Conservation (phyloP, 2,329 filamentous ascomycete genomes). For the Aspergillus phoenicis region DNA sequence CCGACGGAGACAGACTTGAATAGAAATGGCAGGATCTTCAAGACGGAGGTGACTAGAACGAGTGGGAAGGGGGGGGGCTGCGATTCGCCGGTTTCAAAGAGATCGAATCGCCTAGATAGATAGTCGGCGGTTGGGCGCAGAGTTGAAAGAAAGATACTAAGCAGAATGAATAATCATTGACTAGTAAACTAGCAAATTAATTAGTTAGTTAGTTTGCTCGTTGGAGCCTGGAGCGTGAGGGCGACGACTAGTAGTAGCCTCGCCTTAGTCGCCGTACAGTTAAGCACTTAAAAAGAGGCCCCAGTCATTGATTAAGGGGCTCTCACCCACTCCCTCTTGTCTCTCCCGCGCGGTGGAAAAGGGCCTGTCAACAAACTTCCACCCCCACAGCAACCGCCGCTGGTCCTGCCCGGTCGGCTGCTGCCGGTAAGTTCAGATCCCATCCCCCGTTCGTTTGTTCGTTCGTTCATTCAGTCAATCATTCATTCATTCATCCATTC, state of each 20-base stretch:
- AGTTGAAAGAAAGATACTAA: neutral
- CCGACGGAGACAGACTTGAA: conserved; percentile 15
- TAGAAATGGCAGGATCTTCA: conserved; percentile 27
- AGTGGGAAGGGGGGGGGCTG: neutral
- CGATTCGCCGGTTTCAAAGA: conserved; percentile 10
- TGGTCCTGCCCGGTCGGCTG: conserved; percentile 10
- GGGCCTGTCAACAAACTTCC: conserved; percentile 25
- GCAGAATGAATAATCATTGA: neutral
- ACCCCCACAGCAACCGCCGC: conserved; percentile 30
- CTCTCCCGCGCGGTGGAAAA: neutral
- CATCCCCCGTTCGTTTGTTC: too few relatives aligned
- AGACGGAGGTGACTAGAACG: conserved; percentile 3
- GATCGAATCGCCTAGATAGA: neutral
- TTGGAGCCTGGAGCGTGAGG: too few relatives aligned
- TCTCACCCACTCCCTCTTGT: neutral
- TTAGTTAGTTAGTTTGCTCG: neutral
- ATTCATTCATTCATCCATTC: too few relatives aligned
- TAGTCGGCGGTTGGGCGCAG: neutral
- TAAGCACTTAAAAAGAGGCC: too few relatives aligned
- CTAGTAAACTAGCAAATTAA: too few relatives aligned
- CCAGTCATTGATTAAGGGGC: neutral
- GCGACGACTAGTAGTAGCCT: too few relatives aligned
- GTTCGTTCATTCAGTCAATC: too few relatives aligned
- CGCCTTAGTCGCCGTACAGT: too few relatives aligned
- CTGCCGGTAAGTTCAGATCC: conserved; percentile 8